These are phyloP conservation scores for Podospora pseudoanserina DNA, from an alignment of 495 filamentous ascomycete species.

Conservation along the genomic window DNA sequence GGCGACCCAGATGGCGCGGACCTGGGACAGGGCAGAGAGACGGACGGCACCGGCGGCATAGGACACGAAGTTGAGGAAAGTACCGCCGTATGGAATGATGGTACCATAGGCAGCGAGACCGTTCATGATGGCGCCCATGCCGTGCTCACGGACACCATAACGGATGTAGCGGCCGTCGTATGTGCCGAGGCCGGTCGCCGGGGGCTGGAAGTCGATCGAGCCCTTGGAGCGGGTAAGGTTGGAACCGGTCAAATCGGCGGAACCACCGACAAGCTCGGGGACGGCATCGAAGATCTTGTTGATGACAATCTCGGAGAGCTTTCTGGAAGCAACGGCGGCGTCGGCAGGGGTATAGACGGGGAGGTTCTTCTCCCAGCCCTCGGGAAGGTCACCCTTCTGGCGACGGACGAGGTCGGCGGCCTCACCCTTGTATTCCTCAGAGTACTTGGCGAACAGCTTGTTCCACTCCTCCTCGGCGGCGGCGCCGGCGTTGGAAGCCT, in stretches of 20 bases:
- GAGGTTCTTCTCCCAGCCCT: slow-evolving; percentile 94
- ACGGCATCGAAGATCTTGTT: slow-evolving; percentile 78
- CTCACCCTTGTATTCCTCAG: slow-evolving; percentile 67
- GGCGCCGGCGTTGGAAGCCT: slow-evolving; percentile 78
- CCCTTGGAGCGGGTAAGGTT: slow-evolving; percentile 99
- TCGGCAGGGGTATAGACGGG: slow-evolving; percentile 89
- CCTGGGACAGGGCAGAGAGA: slow-evolving; percentile 85
- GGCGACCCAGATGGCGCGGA: slow-evolving; percentile 91
- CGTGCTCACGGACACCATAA: slow-evolving; percentile 96
- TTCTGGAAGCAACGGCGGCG: slow-evolving; percentile 80
- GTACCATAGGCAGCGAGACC: slow-evolving; percentile 94
- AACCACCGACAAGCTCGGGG: slow-evolving; percentile 92
- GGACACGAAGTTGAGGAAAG: slow-evolving; percentile 99
- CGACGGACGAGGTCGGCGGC: slow-evolving; percentile 78
- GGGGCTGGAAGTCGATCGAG: slow-evolving; percentile 95
- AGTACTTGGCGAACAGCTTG: slow-evolving; percentile 84
- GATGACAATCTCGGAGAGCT: slow-evolving; percentile 91
- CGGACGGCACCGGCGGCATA: slow-evolving; percentile 95
- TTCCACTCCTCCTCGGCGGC: slow-evolving; percentile 95
- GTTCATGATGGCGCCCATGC: slow-evolving; percentile 98
- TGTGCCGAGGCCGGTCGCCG: slow-evolving; percentile 75
- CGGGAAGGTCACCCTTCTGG: slow-evolving; percentile 77
- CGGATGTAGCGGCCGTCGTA: slow-evolving; percentile 91
- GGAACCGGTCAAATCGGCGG: slow-evolving; percentile 95
- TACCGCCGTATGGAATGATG: slow-evolving; percentile 88